Base-by-base conservation (phyloP, 148 eudicot genomes). In the Camellia sinensis region DNA sequence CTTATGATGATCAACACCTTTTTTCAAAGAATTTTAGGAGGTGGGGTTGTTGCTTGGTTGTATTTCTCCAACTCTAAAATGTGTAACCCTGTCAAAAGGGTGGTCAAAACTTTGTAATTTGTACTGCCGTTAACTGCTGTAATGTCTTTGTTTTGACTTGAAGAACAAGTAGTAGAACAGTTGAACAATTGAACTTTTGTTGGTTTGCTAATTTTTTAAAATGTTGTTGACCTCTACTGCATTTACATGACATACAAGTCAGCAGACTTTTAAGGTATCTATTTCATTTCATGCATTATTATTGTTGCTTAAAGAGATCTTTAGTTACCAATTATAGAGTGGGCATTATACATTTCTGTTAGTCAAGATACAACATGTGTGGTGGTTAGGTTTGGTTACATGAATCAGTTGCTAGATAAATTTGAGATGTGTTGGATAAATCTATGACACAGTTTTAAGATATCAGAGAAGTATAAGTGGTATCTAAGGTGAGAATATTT, bases 1-100 rank as follows among this genome's bases (percentile, higher is more conserved):
- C 70, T 81, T 12, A 19, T 53, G 13, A 59, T 21, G 40, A 12
- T 46, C 74, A 53, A 74, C 65, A 45, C 71, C n/a, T 65, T 73
- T 77, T 60, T 44, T 7, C 10, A 17, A 56, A 7, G 3, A 22
- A 4, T 65, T 74, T 57, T 21, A 8, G 12, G 21, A 7, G 37
- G 14, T 0, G 52, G 4, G 52, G 11, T 15, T 9, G 11, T 15
- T 9, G 2, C n/a, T 21, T 71, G 1, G 29, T 56, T 56, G 60
- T 56, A 48, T n/a, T 50, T 71, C 14, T 4, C 41, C 41, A 0
- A 14, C 40, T 71, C 57, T 29, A 10, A 45, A 69, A 71, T 48
- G 5, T 71, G 10, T 69, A 46, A 19, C 29, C 74, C 3, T 46
- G 43, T 3, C 37, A 56, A 73, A 29, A 29, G 37, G 37, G 37